Evolutionary conservation across 2,329 filamentous ascomycete species (phyloP), one percentile per base, ranked within the genome.

Genomic region (Leptographium radiaticola): DNA sequence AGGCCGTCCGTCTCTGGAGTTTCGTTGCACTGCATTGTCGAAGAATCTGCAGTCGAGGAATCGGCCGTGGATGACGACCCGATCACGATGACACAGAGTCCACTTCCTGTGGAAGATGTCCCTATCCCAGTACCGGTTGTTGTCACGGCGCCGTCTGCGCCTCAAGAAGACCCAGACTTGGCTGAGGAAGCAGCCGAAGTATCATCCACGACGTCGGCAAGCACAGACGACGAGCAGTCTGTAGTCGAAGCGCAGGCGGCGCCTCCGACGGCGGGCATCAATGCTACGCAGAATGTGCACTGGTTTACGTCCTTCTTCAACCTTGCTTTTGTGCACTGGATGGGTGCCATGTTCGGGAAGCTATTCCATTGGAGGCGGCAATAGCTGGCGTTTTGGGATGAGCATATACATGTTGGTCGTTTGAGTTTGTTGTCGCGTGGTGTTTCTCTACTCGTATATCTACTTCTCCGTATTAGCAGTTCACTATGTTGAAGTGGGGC

Each of bases 271-370:
- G 9, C 43, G 12, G 15, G 25, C 12, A 10, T 36, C 45, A 60
- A 8, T 15, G 38, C 16, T 20, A 3, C 18, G 6, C 18, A 62
- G 50, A 53, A 57, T 31, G 57, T 56, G 15, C 57, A 59, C 47
- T 69, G 69, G 70, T 58, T 72, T 20, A 57, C 58, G 34, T 59
- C 63, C 11, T 67, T 71, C 52, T 59, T 71, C 49, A 62, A 59
- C 36, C 56, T 67, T 4, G 50, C 71, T 1, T 67, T 72, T 56
- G 66, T 70, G 45, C 68, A 70, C 50, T 69, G 66, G 64, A 62
- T 72, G 15, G 67, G 69, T 4, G 64, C 66, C 13, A 56, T 71
- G 45, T 59, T 69, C 36, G 60, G 58, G 30, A 65, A 59, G 54
- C 56, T 70, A 38, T 68, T 62, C 42, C 58, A 62, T 42, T 57